Evolutionary conservation across 2,329 filamentous ascomycete species (phyloP), one percentile per base, ranked within the genome.

Genomic region (Daldinia eschscholtzii): DNA sequence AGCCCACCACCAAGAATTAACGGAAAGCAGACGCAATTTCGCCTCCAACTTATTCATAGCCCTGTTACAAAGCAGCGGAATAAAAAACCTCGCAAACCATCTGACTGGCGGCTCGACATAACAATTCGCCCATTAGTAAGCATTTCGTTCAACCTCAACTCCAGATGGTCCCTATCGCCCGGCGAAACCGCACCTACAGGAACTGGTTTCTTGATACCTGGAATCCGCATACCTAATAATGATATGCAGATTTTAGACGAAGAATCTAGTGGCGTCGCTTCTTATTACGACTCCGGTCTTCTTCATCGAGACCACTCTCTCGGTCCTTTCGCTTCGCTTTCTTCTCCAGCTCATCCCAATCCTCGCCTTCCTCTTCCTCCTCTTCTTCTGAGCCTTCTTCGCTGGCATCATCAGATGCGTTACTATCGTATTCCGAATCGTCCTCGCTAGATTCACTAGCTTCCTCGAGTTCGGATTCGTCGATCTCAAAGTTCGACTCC

Each of bases 281-380:
- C 88, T 89, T 91, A 89, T 87, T 91, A 84, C 74, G 84, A 84
- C 83, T 88, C 57, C 92, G 79, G 72, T 93, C 92, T 73, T 97
- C 93, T 82, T 93, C 93, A 68, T 95, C 93, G 65, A 92, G 83
- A 0, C 81, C 83, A 61, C 80, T 80, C 78, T 89, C 91, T 55
- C 91, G 87, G 81, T 95, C 94, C 76, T 92, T 89, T 82, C 94
- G 93, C 83, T 91, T 93, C 2, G 91, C 94, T 85, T 97, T 97
- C 81, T 91, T 91, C 83, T 98, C 95, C 66, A 98, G 80, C 80
- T 97, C 94, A 78, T 98, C 94, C 95, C 95, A 98, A 77, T 97
- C 93, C 79, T 98, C 92, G 56, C 92, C 92, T 71, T 90, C 92
- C 12, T 67, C 64, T 1, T 93, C 92, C 6, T 94, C 92, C 48